Conservation (phyloP, 2,329 filamentous ascomycete genomes). For the Aspergillus cejpii region DNA sequence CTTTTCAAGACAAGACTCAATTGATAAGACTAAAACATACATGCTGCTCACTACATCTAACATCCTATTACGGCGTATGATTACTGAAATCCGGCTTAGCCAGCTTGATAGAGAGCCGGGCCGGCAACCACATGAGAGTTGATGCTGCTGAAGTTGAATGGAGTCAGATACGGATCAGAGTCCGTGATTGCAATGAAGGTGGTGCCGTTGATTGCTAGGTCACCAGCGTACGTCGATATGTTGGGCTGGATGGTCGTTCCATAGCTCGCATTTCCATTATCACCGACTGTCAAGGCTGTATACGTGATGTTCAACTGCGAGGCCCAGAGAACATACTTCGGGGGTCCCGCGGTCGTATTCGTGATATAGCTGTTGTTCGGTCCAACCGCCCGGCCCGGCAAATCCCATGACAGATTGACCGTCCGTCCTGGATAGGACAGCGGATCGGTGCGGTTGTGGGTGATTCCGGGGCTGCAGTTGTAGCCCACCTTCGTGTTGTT, state of each 20-base stretch:
- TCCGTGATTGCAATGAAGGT: constrained; percentile 75
- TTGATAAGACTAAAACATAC: too few species aligned
- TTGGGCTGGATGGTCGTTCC: constrained; percentile 70
- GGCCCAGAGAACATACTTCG: constrained; percentile 68
- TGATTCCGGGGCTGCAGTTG: constrained; percentile 58
- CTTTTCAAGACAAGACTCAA: not conserved
- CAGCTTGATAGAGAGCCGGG: constrained; percentile 69
- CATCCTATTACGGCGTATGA: not conserved
- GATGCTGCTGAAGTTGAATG: constrained; percentile 66
- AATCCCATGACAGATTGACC: constrained; percentile 67
- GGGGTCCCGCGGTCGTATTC: constrained; percentile 48
- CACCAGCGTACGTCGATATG: constrained; percentile 58
- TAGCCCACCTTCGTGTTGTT: constrained; percentile 46
- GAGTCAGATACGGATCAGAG: constrained; percentile 59
- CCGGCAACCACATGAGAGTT: constrained; percentile 69
- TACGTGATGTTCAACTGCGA: constrained; percentile 71
- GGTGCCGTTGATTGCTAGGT: constrained; percentile 67
- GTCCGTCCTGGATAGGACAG: constrained; percentile 68
- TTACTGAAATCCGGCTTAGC: constrained; percentile 46
- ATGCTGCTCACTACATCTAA: not conserved
- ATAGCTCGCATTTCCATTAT: constrained; percentile 47
- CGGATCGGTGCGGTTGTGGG: constrained; percentile 61
- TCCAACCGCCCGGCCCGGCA: constrained; percentile 60
- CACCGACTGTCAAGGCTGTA: constrained; percentile 48
- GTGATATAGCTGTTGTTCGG: constrained; percentile 81